Evolutionary conservation across 2,329 filamentous ascomycete genomes (phyloP).

Genomic region (Pseudogymnoascus sp.): DNA sequence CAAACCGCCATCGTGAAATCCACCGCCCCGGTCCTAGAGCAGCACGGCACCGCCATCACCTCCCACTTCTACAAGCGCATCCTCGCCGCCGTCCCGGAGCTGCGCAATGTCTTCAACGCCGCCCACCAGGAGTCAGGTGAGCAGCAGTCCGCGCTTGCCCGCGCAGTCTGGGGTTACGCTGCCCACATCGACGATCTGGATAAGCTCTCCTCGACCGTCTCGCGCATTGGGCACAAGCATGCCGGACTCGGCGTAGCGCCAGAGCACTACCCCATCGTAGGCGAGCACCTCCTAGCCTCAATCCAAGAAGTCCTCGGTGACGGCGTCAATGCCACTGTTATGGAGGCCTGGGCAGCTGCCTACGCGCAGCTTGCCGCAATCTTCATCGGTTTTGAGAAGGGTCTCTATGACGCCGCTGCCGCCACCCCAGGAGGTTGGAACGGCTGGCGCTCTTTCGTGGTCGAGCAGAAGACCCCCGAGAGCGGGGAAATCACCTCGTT

Average conservation of each 20-base stretch:
- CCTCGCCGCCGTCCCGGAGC: constrained; percentile 54
- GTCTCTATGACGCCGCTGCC: constrained; percentile 49
- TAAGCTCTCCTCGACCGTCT: constrained; percentile 49
- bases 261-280: constrained; percentile 66
- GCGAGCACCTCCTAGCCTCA: constrained; percentile 59
- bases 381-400: constrained; percentile 58
- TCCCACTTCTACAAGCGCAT: constrained; percentile 65
- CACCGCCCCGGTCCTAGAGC: constrained; percentile 64
- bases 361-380: constrained; percentile 66
- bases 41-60: constrained; percentile 65
- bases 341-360: constrained; percentile 64
- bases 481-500: constrained; percentile 59
- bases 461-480: constrained; percentile 56
- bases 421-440: constrained; percentile 34
- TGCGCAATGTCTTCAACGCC: constrained; percentile 65
- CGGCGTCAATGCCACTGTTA: constrained; percentile 58
- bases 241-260: constrained; percentile 62
- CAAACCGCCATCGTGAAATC: constrained; percentile 70
- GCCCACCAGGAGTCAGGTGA: constrained; percentile 61
- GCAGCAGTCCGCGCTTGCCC: constrained; percentile 64
- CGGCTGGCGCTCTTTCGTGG: constrained; percentile 46
- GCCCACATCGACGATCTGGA: constrained; percentile 64
- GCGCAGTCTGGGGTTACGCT: constrained; percentile 65
- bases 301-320: constrained; percentile 63
- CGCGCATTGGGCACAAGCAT: constrained; percentile 72